Conservation (phyloP, 2,329 filamentous ascomycete genomes). For the Ophiostoma tasmaniense region DNA sequence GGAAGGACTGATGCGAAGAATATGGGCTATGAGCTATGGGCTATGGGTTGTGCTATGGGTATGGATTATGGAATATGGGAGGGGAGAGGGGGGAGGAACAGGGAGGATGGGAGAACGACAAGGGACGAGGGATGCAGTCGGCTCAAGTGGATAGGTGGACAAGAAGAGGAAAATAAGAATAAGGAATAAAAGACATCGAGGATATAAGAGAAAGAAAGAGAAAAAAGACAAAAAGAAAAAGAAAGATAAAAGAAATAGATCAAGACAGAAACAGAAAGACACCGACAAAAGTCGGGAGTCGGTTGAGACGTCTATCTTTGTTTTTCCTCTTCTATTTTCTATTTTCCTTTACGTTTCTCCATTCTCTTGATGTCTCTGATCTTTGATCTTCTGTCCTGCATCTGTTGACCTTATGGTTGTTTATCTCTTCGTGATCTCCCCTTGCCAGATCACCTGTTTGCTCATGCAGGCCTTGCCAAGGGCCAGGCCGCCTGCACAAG, state of each 20-base stretch:
- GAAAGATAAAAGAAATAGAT: neutral
- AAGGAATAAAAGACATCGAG: neutral
- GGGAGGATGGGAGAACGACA: conserved; percentile 1
- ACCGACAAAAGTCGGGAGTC: neutral
- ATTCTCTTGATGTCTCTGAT: neutral
- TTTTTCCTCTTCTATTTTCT: neutral
- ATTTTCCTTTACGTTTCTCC: neutral
- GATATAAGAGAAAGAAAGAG: neutral
- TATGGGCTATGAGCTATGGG: neutral
- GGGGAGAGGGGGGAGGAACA: neutral
- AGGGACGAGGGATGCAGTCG: neutral
- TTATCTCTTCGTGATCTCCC: neutral
- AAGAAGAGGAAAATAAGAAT: conserved; percentile 4
- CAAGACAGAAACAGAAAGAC: neutral
- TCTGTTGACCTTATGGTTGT: neutral
- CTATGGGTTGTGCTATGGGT: neutral
- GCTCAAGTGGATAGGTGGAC: neutral
- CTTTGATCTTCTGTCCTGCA: neutral
- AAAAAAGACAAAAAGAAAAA: neutral
- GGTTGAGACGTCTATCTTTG: neutral
- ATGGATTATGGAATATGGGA: conserved; percentile 6
- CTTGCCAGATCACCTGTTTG: conserved; percentile 1
- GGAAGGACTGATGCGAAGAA: neutral
- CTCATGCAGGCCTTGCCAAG: neutral
- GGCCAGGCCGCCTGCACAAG: neutral